phyloP scores from a whole-genome alignment of 2,329 filamentous ascomycete species.

The Hortaea sp. region DNA sequence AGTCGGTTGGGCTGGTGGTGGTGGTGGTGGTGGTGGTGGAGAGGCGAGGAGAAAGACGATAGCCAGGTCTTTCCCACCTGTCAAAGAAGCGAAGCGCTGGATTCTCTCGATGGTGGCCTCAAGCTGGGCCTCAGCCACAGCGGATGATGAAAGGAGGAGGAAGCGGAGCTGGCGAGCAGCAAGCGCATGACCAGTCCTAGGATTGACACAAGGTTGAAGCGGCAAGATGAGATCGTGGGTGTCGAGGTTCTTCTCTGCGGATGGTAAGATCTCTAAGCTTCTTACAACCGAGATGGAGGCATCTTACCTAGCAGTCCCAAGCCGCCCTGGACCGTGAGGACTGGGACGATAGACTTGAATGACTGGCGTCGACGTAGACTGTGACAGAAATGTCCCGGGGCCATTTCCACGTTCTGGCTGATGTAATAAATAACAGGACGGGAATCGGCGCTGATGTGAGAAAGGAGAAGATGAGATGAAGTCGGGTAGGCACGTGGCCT shows the following conservation, averaged over 20 bases:
- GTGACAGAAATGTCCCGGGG: slow-evolving; percentile 25
- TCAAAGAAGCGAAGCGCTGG: slow-evolving; percentile 21
- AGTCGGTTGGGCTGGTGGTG: neutral
- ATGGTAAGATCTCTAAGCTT: slow-evolving; percentile 1
- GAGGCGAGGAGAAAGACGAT: slow-evolving; percentile 23
- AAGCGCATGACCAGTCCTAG: slow-evolving; percentile 3
- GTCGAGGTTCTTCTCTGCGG: slow-evolving; percentile 22
- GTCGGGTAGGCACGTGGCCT: too few species aligned
- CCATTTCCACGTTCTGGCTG: too few species aligned
- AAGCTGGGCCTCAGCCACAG: slow-evolving; percentile 9
- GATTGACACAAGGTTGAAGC: slow-evolving; percentile 5
- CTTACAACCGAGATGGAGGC: too few species aligned
- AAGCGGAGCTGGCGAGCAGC: slow-evolving; percentile 15
- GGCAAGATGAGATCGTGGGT: slow-evolving; percentile 29
- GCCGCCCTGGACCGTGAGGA: slow-evolving; percentile 14
- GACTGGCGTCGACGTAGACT: slow-evolving; percentile 29
- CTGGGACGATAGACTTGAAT: slow-evolving; percentile 28
- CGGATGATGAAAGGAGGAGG: slow-evolving; percentile 23
- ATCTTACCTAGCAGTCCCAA: slow-evolving; percentile 23
- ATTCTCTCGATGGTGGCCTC: slow-evolving; percentile 20
- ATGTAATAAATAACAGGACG: too few species aligned
- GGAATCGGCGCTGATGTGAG: too few species aligned
- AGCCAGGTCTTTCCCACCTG: slow-evolving; percentile 18
- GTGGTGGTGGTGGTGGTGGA: slow-evolving; percentile 3
- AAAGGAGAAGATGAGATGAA: too few species aligned